A percentile compares a stretch with the other conserved stretches of the same genome.
Evolutionary conservation across 2,329 filamentous ascomycete genomes (phyloP).

Genomic region (Penicillium fuscoglaucum): DNA sequence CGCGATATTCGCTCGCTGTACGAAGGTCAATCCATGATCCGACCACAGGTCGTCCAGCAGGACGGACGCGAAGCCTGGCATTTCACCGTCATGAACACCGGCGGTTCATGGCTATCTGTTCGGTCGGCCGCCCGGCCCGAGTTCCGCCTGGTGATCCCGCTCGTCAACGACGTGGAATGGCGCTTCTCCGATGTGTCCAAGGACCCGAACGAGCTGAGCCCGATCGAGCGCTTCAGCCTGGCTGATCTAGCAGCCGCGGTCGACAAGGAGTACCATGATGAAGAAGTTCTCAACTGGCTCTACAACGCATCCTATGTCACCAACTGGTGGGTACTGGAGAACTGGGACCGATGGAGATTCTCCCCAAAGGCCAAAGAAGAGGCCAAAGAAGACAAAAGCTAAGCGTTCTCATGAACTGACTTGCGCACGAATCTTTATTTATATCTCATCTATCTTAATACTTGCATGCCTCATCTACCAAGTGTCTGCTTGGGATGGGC

Average conservation of each 20-base stretch:
- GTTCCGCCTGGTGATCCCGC: constrained; percentile 34
- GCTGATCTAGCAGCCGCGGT: constrained; percentile 24
- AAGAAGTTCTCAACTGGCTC: constrained; percentile 25
- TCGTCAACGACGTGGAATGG: constrained; percentile 36
- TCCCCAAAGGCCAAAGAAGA: constrained; percentile 6
- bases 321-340: constrained; percentile 35
- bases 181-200: constrained; percentile 32
- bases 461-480: constrained; percentile 10
- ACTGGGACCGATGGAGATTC: constrained; percentile 28
- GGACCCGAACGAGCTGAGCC: constrained; percentile 28
- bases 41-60: constrained; percentile 24
- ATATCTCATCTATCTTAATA: constrained; percentile 8
- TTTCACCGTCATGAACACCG: constrained; percentile 39
- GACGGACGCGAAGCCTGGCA: constrained; percentile 33
- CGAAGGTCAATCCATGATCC: constrained; percentile 37
- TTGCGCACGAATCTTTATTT: background rate
- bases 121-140: constrained; percentile 31
- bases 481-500: constrained; percentile 3
- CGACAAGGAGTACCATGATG: constrained; percentile 22
- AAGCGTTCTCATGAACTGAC: background rate
- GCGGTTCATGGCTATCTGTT: constrained; percentile 34
- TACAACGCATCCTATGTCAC: constrained; percentile 31
- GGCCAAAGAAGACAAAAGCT: background rate
- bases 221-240: constrained; percentile 28
- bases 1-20: constrained; percentile 33